Conservation (phyloP, 768 basidiomycete species). For the Mrakia frigida region DNA sequence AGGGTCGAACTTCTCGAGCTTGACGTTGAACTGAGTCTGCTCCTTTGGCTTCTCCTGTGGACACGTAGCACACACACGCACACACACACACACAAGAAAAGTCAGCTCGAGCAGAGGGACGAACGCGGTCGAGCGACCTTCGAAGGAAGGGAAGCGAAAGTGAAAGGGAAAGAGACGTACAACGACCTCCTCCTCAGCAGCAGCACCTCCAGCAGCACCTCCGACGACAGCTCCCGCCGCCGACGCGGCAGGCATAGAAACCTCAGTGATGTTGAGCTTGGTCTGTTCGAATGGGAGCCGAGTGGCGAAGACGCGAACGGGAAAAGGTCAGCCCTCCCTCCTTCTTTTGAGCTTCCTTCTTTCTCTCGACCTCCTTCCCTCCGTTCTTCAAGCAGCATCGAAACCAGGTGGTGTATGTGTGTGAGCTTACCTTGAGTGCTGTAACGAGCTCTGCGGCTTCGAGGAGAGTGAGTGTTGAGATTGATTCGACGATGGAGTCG, state of each 20-base stretch:
- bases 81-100: too few relatives aligned
- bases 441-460: constrained; percentile 94
- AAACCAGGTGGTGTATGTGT: not conserved
- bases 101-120: not conserved
- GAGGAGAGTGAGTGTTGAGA: constrained; percentile 77
- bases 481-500: constrained; percentile 82
- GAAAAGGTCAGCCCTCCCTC: too few relatives aligned
- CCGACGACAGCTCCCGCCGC: constrained; percentile 19
- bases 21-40: constrained; percentile 95
- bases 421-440: constrained; percentile 67
- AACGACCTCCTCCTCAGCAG: constrained; percentile 28
- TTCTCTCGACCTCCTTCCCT: not conserved
- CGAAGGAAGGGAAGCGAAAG: not conserved
- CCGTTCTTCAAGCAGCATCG: not conserved
- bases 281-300: constrained; percentile 1
- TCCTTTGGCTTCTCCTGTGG: constrained; percentile 89
- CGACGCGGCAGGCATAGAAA: constrained; percentile 29
- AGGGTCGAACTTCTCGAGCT: constrained; percentile 88
- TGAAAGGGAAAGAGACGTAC: constrained; percentile 16
- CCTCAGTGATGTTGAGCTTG: constrained; percentile 33
- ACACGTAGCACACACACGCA: not conserved
- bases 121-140: not conserved
- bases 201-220: constrained; percentile 19
- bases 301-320: not conserved
- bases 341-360: not conserved